phyloP scores from a whole-genome alignment of 1,284 basidiomycete species.

The Ceratobasidium sp. region DNA sequence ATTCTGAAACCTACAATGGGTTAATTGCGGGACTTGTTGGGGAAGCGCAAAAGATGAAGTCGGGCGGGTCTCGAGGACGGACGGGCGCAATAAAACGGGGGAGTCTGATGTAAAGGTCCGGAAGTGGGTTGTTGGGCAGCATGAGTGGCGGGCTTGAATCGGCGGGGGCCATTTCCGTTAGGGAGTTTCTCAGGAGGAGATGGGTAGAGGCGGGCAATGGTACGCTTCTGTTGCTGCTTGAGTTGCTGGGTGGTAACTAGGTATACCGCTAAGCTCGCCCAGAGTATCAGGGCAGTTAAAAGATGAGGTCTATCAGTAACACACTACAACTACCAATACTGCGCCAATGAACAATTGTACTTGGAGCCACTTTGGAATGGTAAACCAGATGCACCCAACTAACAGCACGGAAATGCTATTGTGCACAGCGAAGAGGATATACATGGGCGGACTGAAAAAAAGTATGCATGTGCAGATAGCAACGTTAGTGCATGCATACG shows the following conservation, averaged over 20 bases:
- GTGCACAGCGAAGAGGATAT: neutral
- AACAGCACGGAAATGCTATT: slow-evolving; percentile 4
- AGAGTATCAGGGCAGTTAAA: too few relatives aligned
- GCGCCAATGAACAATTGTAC: neutral
- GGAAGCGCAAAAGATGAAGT: slow-evolving; percentile 57
- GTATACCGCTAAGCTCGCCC: too few relatives aligned
- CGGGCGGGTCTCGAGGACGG: slow-evolving; percentile 30
- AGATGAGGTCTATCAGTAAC: slow-evolving; percentile 20
- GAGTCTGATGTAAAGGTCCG: slow-evolving; percentile 26
- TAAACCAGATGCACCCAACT: neutral
- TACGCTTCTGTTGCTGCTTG: too few relatives aligned
- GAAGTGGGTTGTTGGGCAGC: neutral
- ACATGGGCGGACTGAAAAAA: slow-evolving; percentile 21
- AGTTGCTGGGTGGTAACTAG: too few relatives aligned
- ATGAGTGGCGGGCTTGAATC: neutral
- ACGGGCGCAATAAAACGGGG: slow-evolving; percentile 28
- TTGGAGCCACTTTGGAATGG: neutral
- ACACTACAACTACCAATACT: neutral
- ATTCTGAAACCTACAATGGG: slow-evolving; percentile 85
- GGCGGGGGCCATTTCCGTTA: neutral
- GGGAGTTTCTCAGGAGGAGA: too few relatives aligned
- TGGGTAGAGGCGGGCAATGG: too few relatives aligned
- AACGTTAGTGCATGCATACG: too few relatives aligned
- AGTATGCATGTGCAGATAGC: neutral
- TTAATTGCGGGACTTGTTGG: slow-evolving; percentile 83